Conservation (phyloP, 2,329 filamentous ascomycete genomes). For the Trichoderma aggressivum region DNA sequence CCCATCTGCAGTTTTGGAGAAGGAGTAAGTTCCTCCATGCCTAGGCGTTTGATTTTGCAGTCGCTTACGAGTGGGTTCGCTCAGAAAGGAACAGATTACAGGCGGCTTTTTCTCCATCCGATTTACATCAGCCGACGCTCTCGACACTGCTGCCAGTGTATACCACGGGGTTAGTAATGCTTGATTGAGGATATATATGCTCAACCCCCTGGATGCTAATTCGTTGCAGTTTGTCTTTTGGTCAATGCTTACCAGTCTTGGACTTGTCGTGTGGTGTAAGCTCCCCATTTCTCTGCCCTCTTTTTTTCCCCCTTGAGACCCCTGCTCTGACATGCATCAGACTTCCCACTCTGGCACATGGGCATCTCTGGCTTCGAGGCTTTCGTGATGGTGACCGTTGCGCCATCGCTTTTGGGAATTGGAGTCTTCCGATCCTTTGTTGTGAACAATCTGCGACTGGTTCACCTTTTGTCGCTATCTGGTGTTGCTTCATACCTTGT, state of each 20-base stretch:
- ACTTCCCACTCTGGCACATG: conserved; percentile 99
- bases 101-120: conserved; percentile 65
- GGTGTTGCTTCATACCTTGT: conserved; percentile 80
- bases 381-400: conserved; percentile 78
- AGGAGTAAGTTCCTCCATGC: conserved; percentile 59
- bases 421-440: conserved; percentile 64
- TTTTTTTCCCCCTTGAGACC: background rate
- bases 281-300: background rate
- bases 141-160: conserved; percentile 82
- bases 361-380: conserved; percentile 95
- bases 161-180: conserved; percentile 74
- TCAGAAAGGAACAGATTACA: conserved; percentile 71
- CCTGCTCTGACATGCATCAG: conserved; percentile 39
- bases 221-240: conserved; percentile 78
- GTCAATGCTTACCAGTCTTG: conserved; percentile 88
- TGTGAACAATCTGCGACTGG: conserved; percentile 63
- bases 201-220: background rate
- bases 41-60: background rate
- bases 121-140: conserved; percentile 69
- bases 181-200: background rate
- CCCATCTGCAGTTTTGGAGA: conserved; percentile 57
- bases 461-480: conserved; percentile 73
- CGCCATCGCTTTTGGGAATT: conserved; percentile 75
- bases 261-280: conserved; percentile 90
- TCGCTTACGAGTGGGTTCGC: conserved; percentile 24